Percentiles rank a stretch among this genome's conserved stretches.
phyloP scores from a whole-genome alignment of 371 early-diverging fungal species.

The Lichtheimia hyalospora region DNA sequence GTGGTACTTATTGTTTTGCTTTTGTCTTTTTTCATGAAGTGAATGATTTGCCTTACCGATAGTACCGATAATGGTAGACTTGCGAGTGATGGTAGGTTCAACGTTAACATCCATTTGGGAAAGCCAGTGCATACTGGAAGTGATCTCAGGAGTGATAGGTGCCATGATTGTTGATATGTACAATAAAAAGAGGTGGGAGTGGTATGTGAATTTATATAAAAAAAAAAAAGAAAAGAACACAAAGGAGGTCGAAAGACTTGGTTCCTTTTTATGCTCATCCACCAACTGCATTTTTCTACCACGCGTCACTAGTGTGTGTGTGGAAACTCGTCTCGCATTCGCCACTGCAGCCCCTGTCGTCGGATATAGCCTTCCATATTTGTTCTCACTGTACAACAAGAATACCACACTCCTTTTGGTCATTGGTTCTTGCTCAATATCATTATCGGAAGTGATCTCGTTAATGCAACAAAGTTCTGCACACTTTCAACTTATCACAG shows the following conservation, averaged over 20 bases:
- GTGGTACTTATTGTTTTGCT: not conserved
- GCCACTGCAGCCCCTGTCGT: no score
- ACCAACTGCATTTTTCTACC: not conserved
- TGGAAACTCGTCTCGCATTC: not conserved
- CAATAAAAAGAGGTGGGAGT: slow-evolving; percentile 5
- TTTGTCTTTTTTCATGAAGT: not conserved
- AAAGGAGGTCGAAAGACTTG: not conserved
- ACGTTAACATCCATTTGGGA: slow-evolving; percentile 66
- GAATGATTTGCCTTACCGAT: slow-evolving; percentile 49
- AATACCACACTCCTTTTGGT: no score
- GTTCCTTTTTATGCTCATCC: not conserved
- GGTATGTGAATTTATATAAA: slow-evolving; percentile 1
- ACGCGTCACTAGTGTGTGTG: not conserved
- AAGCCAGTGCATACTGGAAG: slow-evolving; percentile 76
- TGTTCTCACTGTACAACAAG: no score
- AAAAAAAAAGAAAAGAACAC: slow-evolving; percentile 1
- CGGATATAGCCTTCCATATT: no score
- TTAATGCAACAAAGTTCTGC: no score
- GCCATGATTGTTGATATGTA: slow-evolving; percentile 7
- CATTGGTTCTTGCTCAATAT: no score
- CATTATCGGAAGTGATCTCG: no score
- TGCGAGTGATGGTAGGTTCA: slow-evolving; percentile 67
- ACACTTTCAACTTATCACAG: no score
- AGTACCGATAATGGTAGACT: slow-evolving; percentile 82
- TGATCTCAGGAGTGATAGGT: slow-evolving; percentile 28